Percentiles rank a stretch among this genome's conserved stretches.
phyloP scores from a whole-genome alignment of 2,329 filamentous ascomycete species.

The Aspergillus puulaauensis region DNA sequence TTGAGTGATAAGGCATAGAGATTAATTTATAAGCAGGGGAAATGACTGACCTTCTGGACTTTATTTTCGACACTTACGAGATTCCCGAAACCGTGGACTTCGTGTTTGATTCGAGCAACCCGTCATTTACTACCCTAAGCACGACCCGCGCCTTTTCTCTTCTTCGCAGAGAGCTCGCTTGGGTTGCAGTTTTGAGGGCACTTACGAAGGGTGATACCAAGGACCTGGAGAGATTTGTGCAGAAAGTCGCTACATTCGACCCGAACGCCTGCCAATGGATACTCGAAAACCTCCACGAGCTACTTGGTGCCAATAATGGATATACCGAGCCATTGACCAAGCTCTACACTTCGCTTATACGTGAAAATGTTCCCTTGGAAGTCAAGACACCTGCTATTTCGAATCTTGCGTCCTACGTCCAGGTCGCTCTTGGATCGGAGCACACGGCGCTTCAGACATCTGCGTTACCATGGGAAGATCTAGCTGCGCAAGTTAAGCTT shows the following conservation, averaged over 20 bases:
- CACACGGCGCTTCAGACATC: conserved; percentile 19
- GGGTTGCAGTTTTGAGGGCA: conserved; percentile 28
- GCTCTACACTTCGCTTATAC: conserved; percentile 33
- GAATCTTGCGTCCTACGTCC: conserved; percentile 35
- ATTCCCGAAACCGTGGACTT: conserved; percentile 28
- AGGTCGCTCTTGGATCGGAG: conserved; percentile 25
- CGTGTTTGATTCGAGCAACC: conserved; percentile 26
- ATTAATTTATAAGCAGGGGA: conserved; percentile 17
- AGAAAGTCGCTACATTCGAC: conserved; percentile 29
- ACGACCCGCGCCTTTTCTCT: conserved; percentile 35
- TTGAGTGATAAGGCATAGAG: background rate
- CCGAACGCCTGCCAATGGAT: conserved; percentile 37
- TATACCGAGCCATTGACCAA: conserved; percentile 25
- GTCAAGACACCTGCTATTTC: conserved; percentile 31
- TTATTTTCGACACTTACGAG: conserved; percentile 24
- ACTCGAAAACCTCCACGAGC: conserved; percentile 29
- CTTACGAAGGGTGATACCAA: conserved; percentile 19
- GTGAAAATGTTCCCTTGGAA: conserved; percentile 22
- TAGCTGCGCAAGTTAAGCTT: conserved; percentile 27
- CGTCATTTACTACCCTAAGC: conserved; percentile 28
- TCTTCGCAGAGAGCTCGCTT: conserved; percentile 35
- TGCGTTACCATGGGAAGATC: conserved; percentile 26
- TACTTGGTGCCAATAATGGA: conserved; percentile 20
- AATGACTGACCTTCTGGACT: conserved; percentile 19
- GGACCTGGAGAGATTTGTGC: conserved; percentile 23